phyloP scores from a whole-genome alignment of 2,329 filamentous ascomycete genomes.

The Sclerotinia spermophila region DNA sequence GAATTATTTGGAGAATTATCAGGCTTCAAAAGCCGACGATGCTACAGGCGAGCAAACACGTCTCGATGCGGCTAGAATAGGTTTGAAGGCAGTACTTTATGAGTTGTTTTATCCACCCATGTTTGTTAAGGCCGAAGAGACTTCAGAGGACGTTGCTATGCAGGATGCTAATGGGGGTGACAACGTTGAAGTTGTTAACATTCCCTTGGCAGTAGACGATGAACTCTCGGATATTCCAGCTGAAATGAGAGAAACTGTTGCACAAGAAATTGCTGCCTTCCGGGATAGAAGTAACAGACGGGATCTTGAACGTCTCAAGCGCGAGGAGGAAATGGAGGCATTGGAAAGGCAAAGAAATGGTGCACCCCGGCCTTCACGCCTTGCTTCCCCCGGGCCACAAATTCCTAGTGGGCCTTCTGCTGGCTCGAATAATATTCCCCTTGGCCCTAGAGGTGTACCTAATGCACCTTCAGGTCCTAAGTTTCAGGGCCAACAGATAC shows the following conservation, averaged over 20 bases:
- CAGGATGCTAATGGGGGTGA: conserved; percentile 58
- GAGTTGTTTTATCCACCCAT: conserved; percentile 67
- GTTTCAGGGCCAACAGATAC: conserved; percentile 58
- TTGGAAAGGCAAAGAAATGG: conserved; percentile 73
- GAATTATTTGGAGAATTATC: conserved; percentile 82
- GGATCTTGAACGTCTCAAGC: conserved; percentile 80
- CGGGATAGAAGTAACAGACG: conserved; percentile 84
- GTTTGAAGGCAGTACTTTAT: conserved; percentile 64
- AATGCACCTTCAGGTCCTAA: conserved; percentile 74
- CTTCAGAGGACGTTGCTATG: conserved; percentile 68
- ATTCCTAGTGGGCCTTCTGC: conserved; percentile 56
- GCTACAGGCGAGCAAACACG: conserved; percentile 60
- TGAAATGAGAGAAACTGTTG: conserved; percentile 93
- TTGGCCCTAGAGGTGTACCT: conserved; percentile 67
- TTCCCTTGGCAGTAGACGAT: conserved; percentile 82
- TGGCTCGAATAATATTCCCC: conserved; percentile 69
- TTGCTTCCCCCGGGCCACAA: conserved; percentile 62
- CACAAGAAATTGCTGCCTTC: conserved; percentile 91
- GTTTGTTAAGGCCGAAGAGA: conserved; percentile 49
- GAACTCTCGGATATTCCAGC: conserved; percentile 93
- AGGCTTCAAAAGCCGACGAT: conserved; percentile 62
- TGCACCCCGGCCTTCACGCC: conserved; percentile 59
- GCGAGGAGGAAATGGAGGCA: conserved; percentile 90
- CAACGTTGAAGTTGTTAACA: conserved; percentile 81
- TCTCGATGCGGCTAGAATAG: conserved; percentile 64